Percentiles rank a stretch among this genome's conserved stretches.
These are phyloP conservation scores for Aspergillus felis DNA, from an alignment of 2,329 filamentous ascomycete species.

Conservation along the genomic window DNA sequence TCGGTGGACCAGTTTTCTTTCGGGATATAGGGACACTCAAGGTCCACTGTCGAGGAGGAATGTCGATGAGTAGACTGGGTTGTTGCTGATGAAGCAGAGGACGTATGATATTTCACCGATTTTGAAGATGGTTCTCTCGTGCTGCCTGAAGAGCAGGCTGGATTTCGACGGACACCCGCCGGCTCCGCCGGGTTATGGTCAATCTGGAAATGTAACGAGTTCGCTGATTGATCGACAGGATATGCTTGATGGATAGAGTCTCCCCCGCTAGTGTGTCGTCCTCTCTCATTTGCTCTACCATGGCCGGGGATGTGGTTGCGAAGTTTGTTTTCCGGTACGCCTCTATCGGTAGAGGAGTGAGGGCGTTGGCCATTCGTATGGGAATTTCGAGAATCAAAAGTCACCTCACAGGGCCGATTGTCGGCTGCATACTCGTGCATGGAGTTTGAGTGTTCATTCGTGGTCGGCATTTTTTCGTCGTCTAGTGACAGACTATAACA, in stretches of 20 bases:
- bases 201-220: conserved; percentile 6
- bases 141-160: conserved; percentile 12
- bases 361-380: background rate
- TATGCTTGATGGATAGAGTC: conserved; percentile 8
- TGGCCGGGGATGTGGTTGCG: background rate
- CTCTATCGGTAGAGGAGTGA: background rate
- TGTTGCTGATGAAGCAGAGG: conserved; percentile 10
- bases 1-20: conserved; percentile 11
- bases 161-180: conserved; percentile 20
- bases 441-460: background rate
- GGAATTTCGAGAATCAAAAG: background rate
- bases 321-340: background rate
- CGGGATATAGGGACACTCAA: conserved; percentile 12
- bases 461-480: background rate
- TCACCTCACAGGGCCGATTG: background rate
- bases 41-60: conserved; percentile 5
- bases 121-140: conserved; percentile 6
- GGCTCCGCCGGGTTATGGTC: conserved; percentile 17
- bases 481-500: background rate
- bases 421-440: background rate
- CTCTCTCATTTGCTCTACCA: conserved; percentile 13
- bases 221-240: conserved; percentile 1
- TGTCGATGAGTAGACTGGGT: conserved; percentile 13
- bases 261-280: conserved; percentile 15
- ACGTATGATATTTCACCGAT: conserved; percentile 9